Percentiles rank a stretch among this genome's conserved stretches.
These are phyloP conservation scores for Sporothrix pallida DNA, from an alignment of 2,329 filamentous ascomycete species.

Conservation along the genomic window DNA sequence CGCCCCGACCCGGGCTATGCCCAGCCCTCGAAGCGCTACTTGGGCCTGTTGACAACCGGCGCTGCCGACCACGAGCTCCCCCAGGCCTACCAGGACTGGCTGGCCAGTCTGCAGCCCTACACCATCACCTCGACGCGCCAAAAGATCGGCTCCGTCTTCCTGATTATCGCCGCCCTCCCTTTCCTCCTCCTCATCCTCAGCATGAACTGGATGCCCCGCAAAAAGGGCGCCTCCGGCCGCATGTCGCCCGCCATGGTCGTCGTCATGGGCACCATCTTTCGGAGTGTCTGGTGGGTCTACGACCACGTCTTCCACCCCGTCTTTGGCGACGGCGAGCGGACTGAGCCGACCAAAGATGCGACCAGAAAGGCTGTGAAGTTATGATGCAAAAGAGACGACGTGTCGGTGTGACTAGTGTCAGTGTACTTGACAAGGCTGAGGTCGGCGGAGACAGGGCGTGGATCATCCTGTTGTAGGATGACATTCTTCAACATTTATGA, in stretches of 20 bases:
- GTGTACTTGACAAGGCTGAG: no score
- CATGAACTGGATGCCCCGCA: slow-evolving; percentile 44
- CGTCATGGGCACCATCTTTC: slow-evolving; percentile 59
- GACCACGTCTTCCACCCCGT: slow-evolving; percentile 58
- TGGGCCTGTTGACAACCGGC: slow-evolving; percentile 79
- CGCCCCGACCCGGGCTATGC: slow-evolving; percentile 74
- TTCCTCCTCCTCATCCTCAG: slow-evolving; percentile 53
- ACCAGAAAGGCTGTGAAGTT: neutral
- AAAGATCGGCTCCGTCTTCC: slow-evolving; percentile 60
- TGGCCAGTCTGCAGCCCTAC: slow-evolving; percentile 73
- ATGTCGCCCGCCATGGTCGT: slow-evolving; percentile 70
- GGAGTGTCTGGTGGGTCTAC: slow-evolving; percentile 53
- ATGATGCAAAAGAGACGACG: no score
- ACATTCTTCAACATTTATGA: no score
- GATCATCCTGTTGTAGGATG: no score
- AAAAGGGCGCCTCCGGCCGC: slow-evolving; percentile 55
- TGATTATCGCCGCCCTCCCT: slow-evolving; percentile 65
- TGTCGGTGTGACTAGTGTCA: no score
- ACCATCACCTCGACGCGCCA: slow-evolving; percentile 71
- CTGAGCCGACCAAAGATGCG: slow-evolving; percentile 39
- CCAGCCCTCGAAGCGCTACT: slow-evolving; percentile 82
- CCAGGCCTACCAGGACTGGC: slow-evolving; percentile 74
- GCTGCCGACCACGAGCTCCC: slow-evolving; percentile 82
- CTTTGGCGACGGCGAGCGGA: slow-evolving; percentile 88
- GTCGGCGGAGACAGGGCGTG: no score